Base-by-base conservation (phyloP, 305 asterid species). In the Fraxinus platypoda region DNA sequence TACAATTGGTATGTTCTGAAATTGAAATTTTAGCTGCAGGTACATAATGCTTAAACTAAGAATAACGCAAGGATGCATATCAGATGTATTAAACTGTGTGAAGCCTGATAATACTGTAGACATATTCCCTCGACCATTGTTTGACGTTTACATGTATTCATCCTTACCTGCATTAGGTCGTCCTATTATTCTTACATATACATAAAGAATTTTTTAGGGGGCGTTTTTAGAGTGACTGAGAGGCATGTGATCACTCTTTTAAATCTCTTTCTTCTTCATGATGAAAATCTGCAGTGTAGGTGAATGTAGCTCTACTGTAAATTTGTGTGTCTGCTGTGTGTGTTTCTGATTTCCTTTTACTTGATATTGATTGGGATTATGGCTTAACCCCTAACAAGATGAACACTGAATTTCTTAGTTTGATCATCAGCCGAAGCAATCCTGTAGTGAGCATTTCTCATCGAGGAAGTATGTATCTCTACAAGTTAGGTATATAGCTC, bases 1-100 rank as follows among this genome's bases (percentile, higher is more conserved):
- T 62, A 92, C 92, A 71, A 79, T 46, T 1, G 97, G 97, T 92
- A 90, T 25, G 91, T 82, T 31, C 1, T 11, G 31, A 68, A 30
- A 30, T 62, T 37, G 25, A 3, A n/a, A 28, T 17, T 76, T n/a
- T 37, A 70, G 77, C 78, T 76, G 75, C 6, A 66, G 43, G 30
- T 17, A 49, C 23, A 49, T 49, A 49, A 49, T 49, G 62, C 21
- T 17, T n/a, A 49, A 49, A 49, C 62, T 49, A 49, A 49, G 8
- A 15, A 49, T 17, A 49, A 49, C 0, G 23, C 8, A 49, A 49
- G 23, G 21, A 49, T 49, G 23, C 62, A 49, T 49, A 49, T 49
- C 62, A 49, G 62, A 17, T 17, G 62, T 84, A 8, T n/a, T 8
- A 9, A 3, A 21, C 72, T 62, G 33, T 23, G 72, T 23, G 72